Evolutionary conservation across 2,329 filamentous ascomycete genomes (phyloP).

Genomic region (Hypoxylon sp.): DNA sequence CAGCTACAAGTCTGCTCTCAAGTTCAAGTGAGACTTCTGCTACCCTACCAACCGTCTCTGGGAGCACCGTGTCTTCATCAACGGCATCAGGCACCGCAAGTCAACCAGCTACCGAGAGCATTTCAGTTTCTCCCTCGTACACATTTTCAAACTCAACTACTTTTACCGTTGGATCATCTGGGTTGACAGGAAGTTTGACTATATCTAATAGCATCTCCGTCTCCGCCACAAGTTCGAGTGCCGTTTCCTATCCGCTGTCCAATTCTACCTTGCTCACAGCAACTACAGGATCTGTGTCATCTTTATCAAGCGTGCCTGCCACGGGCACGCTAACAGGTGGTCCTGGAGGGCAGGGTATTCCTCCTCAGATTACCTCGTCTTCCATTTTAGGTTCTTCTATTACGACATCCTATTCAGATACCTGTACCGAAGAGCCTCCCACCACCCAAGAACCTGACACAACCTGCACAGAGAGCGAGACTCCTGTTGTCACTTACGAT

Average conservation of each 20-base stretch:
- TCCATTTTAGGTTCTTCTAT: conserved; percentile 22
- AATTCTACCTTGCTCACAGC: conserved; percentile 33
- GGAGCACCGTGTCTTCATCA: conserved; percentile 2
- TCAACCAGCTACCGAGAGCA: conserved; percentile 7
- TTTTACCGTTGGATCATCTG: conserved; percentile 1
- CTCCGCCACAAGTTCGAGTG: conserved; percentile 18
- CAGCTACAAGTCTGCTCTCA: conserved; percentile 18
- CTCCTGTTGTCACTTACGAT: conserved; percentile 25
- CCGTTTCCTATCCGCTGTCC: conserved; percentile 14
- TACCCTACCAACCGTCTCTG: conserved; percentile 5
- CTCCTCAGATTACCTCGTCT: conserved; percentile 33
- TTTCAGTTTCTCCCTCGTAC: neutral
- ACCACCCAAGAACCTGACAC: conserved; percentile 34
- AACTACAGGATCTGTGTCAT: conserved; percentile 22
- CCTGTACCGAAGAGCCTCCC: conserved; percentile 40
- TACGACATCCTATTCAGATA: conserved; percentile 36
- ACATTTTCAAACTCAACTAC: conserved; percentile 19
- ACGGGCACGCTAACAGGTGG: conserved; percentile 17
- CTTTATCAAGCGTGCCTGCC: conserved; percentile 5
- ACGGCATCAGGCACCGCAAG: conserved; percentile 10
- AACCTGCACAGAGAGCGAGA: conserved; percentile 44
- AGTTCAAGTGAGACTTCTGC: conserved; percentile 20
- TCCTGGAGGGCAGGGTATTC: conserved; percentile 24
- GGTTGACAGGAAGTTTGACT: conserved; percentile 3
- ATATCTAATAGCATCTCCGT: neutral